Conservation (phyloP, 176 grass and related monocot species). For the Musa troglodytarum region DNA sequence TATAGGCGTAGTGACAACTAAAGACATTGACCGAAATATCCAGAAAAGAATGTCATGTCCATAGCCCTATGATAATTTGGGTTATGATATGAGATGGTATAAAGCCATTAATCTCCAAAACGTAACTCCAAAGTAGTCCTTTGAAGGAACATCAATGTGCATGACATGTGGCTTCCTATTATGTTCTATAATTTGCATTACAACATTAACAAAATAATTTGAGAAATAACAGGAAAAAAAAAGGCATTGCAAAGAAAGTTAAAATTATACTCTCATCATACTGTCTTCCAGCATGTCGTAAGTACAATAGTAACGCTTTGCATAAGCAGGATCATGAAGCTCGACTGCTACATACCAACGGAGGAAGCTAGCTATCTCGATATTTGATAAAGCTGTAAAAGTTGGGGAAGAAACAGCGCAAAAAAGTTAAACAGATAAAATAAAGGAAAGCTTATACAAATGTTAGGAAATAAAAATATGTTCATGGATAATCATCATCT, state of each 20-base stretch:
- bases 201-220: neutral
- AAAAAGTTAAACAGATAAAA: neutral
- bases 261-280: conserved; percentile 66
- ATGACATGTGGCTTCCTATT: neutral
- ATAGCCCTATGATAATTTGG: no score
- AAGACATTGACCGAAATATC: no score
- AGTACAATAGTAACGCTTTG: conserved; percentile 68
- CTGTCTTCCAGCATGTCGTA: conserved; percentile 94
- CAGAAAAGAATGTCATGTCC: no score
- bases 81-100: no score
- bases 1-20: no score
- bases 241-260: conserved; percentile 1
- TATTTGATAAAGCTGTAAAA: conserved; percentile 83
- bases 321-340: conserved; percentile 66
- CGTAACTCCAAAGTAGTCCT: neutral
- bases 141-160: neutral
- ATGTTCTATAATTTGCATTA: neutral
- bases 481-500: no score
- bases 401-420: neutral
- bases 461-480: neutral
- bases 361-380: conserved; percentile 96
- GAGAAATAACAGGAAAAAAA: neutral
- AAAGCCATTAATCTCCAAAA: no score
- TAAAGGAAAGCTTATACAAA: neutral
- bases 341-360: conserved; percentile 95